These are phyloP conservation scores for Beta corolliflora DNA, from an alignment of 179 eudicot species.

Conservation along the genomic window DNA sequence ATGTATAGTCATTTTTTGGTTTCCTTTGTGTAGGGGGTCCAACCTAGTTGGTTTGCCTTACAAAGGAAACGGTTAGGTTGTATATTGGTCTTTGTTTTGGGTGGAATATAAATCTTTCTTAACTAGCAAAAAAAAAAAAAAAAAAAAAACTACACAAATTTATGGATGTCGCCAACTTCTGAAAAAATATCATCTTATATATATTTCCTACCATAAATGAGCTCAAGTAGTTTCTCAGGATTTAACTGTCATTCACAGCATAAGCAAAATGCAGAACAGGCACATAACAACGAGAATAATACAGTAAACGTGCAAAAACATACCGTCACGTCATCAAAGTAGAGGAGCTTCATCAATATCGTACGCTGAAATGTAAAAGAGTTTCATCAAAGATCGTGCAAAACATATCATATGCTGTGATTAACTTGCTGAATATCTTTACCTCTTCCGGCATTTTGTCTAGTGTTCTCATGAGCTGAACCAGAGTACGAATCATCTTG, in stretches of 20 bases:
- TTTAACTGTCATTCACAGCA: not conserved
- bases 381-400: not conserved
- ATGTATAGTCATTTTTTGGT: no score
- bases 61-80: no score
- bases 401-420: conserved; percentile 1
- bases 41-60: no score
- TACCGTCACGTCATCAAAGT: conserved; percentile 93
- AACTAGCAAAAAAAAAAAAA: no score
- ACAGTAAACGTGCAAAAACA: conserved; percentile 13
- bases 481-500: conserved; percentile 88
- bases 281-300: not conserved
- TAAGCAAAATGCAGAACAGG: not conserved
- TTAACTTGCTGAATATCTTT: not conserved
- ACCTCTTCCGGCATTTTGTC: conserved; percentile 99
- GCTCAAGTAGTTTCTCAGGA: not conserved
- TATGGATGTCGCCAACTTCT: conserved; percentile 1
- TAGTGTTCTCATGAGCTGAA: conserved; percentile 94
- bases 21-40: no score
- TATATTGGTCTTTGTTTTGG: no score
- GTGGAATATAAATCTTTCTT: no score
- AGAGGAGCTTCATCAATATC: conserved; percentile 92
- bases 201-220: not conserved
- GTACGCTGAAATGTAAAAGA: conserved; percentile 65
- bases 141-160: no score
- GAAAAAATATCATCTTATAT: not conserved